Percentiles rank a stretch among this genome's conserved stretches.
These are phyloP conservation scores for Pleurotus cornucopiae DNA, from an alignment of 768 basidiomycete species.

Conservation along the genomic window DNA sequence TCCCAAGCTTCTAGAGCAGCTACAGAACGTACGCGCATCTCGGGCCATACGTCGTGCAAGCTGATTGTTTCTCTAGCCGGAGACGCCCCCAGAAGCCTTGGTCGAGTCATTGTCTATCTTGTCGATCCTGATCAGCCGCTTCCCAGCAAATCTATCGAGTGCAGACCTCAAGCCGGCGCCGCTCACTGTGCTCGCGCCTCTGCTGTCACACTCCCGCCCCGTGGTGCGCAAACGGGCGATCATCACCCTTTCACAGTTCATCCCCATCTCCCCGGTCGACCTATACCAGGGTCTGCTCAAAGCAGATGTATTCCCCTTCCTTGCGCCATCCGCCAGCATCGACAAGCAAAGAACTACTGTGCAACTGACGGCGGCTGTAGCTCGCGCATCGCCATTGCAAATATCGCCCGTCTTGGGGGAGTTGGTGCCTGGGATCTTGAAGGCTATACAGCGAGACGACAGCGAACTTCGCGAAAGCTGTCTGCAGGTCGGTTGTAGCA, in stretches of 20 bases:
- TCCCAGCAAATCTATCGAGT: constrained; percentile 63
- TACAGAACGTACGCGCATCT: constrained; percentile 56
- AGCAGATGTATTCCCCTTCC: constrained; percentile 56
- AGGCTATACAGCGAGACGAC: constrained; percentile 68
- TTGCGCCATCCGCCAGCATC: constrained; percentile 43
- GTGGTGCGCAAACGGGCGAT: constrained; percentile 94
- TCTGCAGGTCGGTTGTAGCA: constrained; percentile 51
- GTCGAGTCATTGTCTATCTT: constrained; percentile 83
- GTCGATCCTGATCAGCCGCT: constrained; percentile 83
- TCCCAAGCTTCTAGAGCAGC: constrained; percentile 76
- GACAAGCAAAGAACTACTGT: constrained; percentile 77
- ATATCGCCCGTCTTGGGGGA: constrained; percentile 56
- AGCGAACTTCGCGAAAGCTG: constrained; percentile 81
- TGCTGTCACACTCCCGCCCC: constrained; percentile 70
- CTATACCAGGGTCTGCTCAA: constrained; percentile 61
- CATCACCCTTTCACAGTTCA: constrained; percentile 77
- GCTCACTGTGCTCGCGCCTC: constrained; percentile 61
- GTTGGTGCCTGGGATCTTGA: constrained; percentile 69
- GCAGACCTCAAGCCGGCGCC: constrained; percentile 54
- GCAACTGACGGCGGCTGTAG: constrained; percentile 75
- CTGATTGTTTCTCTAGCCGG: constrained; percentile 34
- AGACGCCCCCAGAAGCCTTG: constrained; percentile 74
- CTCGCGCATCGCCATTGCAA: constrained; percentile 66
- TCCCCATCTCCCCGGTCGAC: constrained; percentile 63
- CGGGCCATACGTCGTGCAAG: not conserved